These are phyloP conservation scores for Tilletia indica DNA, from an alignment of 1,284 basidiomycete species.

Conservation along the genomic window DNA sequence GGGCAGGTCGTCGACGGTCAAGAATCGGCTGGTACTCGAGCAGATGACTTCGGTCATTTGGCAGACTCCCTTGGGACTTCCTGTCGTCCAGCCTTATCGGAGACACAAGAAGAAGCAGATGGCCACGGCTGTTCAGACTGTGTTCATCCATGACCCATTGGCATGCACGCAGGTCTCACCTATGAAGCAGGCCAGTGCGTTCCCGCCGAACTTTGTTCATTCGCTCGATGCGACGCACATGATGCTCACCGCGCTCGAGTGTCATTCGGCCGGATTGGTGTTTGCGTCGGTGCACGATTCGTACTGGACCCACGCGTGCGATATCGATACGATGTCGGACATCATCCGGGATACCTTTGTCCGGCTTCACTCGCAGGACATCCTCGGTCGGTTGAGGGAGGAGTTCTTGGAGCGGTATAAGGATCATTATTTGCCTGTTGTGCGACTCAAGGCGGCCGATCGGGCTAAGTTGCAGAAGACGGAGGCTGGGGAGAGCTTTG, in stretches of 20 bases:
- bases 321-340: slow-evolving; percentile 83
- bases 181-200: slow-evolving; percentile 86
- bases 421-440: background rate
- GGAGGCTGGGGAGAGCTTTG: slow-evolving; percentile 4
- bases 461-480: slow-evolving; percentile 35
- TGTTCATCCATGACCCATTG: slow-evolving; percentile 90
- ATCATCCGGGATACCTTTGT: slow-evolving; percentile 93
- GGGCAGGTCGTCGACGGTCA: slow-evolving; percentile 22
- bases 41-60: slow-evolving; percentile 95
- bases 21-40: slow-evolving; percentile 59
- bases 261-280: slow-evolving; percentile 58
- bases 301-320: slow-evolving; percentile 94
- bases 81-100: slow-evolving; percentile 94
- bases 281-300: slow-evolving; percentile 98
- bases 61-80: slow-evolving; percentile 90
- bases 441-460: slow-evolving; percentile 45
- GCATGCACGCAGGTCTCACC: slow-evolving; percentile 76
- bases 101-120: slow-evolving; percentile 72
- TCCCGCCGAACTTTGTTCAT: slow-evolving; percentile 99
- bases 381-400: slow-evolving; percentile 64
- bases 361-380: slow-evolving; percentile 80
- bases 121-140: slow-evolving; percentile 76
- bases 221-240: slow-evolving; percentile 98
- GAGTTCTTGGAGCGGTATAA: slow-evolving; percentile 51
- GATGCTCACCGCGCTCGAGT: slow-evolving; percentile 94